Conservation (phyloP, 352 stramenopile species). For the Aphanomyces stellatus region DNA sequence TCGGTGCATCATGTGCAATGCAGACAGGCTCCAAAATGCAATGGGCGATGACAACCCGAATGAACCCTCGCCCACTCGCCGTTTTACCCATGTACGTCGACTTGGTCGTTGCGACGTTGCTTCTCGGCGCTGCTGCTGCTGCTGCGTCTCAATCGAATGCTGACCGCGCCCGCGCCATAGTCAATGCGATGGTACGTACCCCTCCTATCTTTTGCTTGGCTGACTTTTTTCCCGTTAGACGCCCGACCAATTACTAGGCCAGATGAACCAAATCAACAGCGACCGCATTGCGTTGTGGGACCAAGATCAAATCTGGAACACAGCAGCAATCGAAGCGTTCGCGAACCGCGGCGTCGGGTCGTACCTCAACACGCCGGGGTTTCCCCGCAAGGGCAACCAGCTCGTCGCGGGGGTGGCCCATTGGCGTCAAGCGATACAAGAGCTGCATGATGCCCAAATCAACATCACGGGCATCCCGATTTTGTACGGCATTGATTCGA, state of each 20-base stretch:
- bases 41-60: too few relatives aligned
- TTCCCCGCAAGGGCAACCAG: constrained; percentile 6
- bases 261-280: constrained; percentile 83
- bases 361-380: constrained; percentile 50
- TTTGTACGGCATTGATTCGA: constrained; percentile 85
- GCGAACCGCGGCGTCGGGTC: constrained; percentile 53
- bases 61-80: too few relatives aligned
- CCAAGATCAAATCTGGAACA: constrained; percentile 27
- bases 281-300: constrained; percentile 32
- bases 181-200: not conserved
- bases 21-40: too few relatives aligned
- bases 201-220: not conserved
- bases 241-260: constrained; percentile 31
- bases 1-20: too few relatives aligned
- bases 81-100: too few relatives aligned
- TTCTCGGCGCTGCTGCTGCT: not conserved
- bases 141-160: not conserved
- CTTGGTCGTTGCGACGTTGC: too few relatives aligned
- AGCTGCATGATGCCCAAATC: constrained; percentile 44
- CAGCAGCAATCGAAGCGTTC: constrained; percentile 36
- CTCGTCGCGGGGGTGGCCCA: constrained; percentile 22
- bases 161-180: not conserved
- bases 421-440: constrained; percentile 37
- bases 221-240: not conserved
- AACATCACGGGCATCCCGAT: constrained; percentile 45